phyloP scores from a whole-genome alignment of 192 early-diverging fungal genomes.

The Coemansia sp. region DNA sequence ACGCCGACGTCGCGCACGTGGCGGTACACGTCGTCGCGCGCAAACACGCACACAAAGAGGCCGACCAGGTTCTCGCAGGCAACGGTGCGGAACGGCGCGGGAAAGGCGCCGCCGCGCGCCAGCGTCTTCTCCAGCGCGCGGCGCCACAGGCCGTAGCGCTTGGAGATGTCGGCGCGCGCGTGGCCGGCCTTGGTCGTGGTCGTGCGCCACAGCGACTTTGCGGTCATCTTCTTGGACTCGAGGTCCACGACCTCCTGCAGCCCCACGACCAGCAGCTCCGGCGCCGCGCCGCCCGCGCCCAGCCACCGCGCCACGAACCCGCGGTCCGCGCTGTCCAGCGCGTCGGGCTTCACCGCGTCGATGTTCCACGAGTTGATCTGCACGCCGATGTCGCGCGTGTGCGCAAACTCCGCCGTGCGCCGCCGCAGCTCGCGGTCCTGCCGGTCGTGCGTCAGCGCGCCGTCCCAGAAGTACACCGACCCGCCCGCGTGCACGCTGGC shows the following conservation, averaged over 20 bases:
- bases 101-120: constrained; percentile 39
- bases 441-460: constrained; percentile 26
- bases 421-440: constrained; percentile 61
- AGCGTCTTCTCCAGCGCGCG: constrained; percentile 67
- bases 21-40: constrained; percentile 57
- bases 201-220: constrained; percentile 53
- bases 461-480: constrained; percentile 51
- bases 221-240: constrained; percentile 72
- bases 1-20: constrained; percentile 61
- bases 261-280: constrained; percentile 84
- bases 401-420: constrained; percentile 61
- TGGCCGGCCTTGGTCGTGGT: constrained; percentile 21
- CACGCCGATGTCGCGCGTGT: constrained; percentile 63
- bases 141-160: constrained; percentile 83
- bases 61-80: constrained; percentile 86
- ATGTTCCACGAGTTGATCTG: constrained; percentile 93
- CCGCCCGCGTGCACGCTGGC: constrained; percentile 46
- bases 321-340: constrained; percentile 56
- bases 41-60: constrained; percentile 85
- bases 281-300: constrained; percentile 53
- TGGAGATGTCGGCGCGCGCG: constrained; percentile 33
- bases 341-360: constrained; percentile 83
- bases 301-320: constrained; percentile 39
- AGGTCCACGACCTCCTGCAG: constrained; percentile 98
- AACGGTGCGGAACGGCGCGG: constrained; percentile 60